phyloP scores from a whole-genome alignment of 2,329 filamentous ascomycete species.

The Hypoxylon sp. region DNA sequence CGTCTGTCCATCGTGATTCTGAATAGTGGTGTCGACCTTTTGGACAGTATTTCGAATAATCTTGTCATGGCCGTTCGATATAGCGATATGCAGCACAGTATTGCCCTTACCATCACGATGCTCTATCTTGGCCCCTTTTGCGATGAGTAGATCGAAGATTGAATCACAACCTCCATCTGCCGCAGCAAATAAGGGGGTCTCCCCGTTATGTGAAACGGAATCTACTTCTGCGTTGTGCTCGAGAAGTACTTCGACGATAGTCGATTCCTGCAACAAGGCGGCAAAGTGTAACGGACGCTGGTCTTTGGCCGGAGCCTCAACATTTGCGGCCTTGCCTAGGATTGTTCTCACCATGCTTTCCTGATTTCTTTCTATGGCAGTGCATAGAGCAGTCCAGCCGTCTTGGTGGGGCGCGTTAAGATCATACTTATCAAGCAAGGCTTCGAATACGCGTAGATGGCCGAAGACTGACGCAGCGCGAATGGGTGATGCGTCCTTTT shows the following conservation, averaged over 20 bases:
- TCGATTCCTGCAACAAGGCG: background rate
- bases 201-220: background rate
- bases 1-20: background rate
- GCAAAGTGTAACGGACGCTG: background rate
- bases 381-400: conserved; percentile 2
- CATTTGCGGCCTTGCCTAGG: background rate
- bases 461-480: conserved; percentile 2
- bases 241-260: background rate
- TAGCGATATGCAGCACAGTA: conserved; percentile 4
- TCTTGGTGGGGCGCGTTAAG: background rate
- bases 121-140: background rate
- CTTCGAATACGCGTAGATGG: background rate
- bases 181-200: background rate
- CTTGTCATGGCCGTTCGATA: background rate
- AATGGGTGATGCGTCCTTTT: background rate
- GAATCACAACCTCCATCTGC: background rate
- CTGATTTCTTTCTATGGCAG: background rate
- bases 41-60: background rate
- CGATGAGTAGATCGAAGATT: background rate
- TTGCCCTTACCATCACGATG: background rate
- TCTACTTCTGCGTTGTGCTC: background rate
- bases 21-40: background rate
- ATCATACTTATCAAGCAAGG: background rate
- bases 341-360: background rate
- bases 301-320: background rate